Evolutionary conservation across 2,329 filamentous ascomycete species (phyloP), one percentile per base, ranked within the genome.

Genomic region (Coniochaeta pulveracea): DNA sequence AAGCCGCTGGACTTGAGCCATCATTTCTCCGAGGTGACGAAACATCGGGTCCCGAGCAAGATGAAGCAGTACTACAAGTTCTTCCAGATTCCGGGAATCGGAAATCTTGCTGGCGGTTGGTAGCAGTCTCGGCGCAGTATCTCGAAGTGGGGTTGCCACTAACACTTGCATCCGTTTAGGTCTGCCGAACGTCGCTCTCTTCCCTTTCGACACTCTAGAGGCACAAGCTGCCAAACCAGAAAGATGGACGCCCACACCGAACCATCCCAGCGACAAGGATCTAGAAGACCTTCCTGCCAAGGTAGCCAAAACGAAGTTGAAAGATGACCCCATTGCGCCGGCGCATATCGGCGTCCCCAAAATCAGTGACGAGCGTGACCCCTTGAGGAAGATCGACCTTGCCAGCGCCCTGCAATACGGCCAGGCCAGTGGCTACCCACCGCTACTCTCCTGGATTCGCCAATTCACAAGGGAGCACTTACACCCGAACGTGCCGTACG

Each of bases 151-250:
- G n/a, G n/a, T n/a, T n/a, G n/a, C n/a, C n/a, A 24, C 22, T 24
- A 9, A 24, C n/a, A 9, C n/a, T 8, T 9, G 9, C 9, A 24
- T n/a, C 9, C 9, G 12, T 18, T 5, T 12, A 88, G 84, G 85
- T 39, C 71, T 93, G 15, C 88, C 88, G 11, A 80, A 91, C 55
- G 66, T 79, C 24, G 70, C 71, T 37, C 85, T 85, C 59, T 95
- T 95, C 50, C 88, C 88, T 7, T 94, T 82, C 56, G 86, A 95
- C 47, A 91, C 85, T 1, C 74, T 95, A 41, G 85, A 93, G 57
- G 84, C 86, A 25, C 76, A 80, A 43, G 74, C 80, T 40, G 84
- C 85, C 19, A 71, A 73, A 40, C 78, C 85, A 6, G 64, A 80
- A 42, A 73, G 86, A 54, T 91, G 82, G 67, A 66, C 71, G 21